Evolutionary conservation across 805 yeast species (phyloP), one percentile per base, ranked within the genome.

Genomic region (Saccharomyces kudriavzevii): DNA sequence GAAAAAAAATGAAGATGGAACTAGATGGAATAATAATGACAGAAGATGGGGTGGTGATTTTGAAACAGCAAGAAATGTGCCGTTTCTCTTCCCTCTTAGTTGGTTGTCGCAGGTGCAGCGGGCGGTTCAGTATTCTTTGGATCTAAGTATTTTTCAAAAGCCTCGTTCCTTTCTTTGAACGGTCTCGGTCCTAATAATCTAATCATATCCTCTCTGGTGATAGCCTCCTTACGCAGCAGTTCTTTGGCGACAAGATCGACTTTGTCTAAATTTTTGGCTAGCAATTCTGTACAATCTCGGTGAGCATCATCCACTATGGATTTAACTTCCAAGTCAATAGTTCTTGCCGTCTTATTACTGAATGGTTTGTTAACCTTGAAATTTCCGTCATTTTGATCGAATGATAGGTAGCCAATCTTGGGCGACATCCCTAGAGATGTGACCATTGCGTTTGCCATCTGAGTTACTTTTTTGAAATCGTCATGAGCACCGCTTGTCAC

Each of bases 141-240:
- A 61, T 80, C 87, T 56, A 91, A 73, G 64, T 91, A 91, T 68
- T 88, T 89, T 69, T 89, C 96, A 70, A 91, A 90, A 1, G 96
- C 96, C 62, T 88, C 96, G 65, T 89, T 90, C 59, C 79, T 83
- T 68, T 90, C 96, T 14, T 87, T 85, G 77, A 86, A 94, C 10
- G 96, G 97, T 60, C 99, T 80, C 68, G 87, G 87, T 2, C 99
- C 99, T 48, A 94, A 74, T 49, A 94, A 69, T 54, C 92, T 78
- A 54, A 91, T 83, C 95, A 94, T 89, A 67, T 94, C 99, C 60
- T 89, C 95, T 69, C 99, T 82, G 2, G 96, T 89, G 26, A 94
- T 80, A 27, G 89, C 96, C 70, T 94, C 99, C 68, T 92, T 91
- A 52, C 77, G 72, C 63, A 92, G 77, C 58, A 94, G 75, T 64